Evolutionary conservation across 1,139 yeast genomes (phyloP).

Genomic region (Lodderomyces beijingensis): DNA sequence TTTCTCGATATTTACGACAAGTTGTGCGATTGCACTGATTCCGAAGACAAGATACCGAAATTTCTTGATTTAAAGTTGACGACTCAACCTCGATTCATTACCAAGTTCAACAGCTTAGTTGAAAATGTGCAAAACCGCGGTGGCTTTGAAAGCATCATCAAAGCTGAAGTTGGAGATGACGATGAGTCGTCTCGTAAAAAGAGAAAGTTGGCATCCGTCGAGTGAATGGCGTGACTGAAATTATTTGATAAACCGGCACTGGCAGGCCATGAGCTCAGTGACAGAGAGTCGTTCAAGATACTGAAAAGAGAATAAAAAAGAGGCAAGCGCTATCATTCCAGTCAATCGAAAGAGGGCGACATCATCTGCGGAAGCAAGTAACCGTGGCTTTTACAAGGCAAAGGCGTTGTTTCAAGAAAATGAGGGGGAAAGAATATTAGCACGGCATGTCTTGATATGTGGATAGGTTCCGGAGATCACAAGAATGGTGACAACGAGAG

Average conservation of each 20-base stretch:
- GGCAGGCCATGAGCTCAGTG: too few species aligned
- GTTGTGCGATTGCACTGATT: conserved; percentile 19
- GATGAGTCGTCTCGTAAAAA: conserved; percentile 5
- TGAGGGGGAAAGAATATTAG: too few species aligned
- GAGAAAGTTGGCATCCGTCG: too few species aligned
- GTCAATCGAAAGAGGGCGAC: conserved; percentile 1
- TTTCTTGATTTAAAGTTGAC: conserved; percentile 23
- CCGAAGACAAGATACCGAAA: conserved; percentile 16
- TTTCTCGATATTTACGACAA: conserved; percentile 27
- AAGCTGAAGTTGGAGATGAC: conserved; percentile 7
- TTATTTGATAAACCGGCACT: too few species aligned
- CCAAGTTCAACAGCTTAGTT: conserved; percentile 25
- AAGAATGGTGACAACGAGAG: too few species aligned
- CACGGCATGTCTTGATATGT: too few species aligned
- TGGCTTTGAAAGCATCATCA: conserved; percentile 16
- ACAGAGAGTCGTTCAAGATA: neutral
- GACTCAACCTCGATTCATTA: conserved; percentile 30
- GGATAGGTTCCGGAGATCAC: too few species aligned
- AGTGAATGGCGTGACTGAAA: too few species aligned
- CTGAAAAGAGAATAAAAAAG: neutral
- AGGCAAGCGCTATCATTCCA: too few species aligned
- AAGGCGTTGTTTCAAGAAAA: too few species aligned
- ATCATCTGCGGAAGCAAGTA: too few species aligned
- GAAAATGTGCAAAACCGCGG: conserved; percentile 19
- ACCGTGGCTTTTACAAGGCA: too few species aligned